phyloP scores from a whole-genome alignment of 2,329 filamentous ascomycete species.

The Alternaria triticina region DNA sequence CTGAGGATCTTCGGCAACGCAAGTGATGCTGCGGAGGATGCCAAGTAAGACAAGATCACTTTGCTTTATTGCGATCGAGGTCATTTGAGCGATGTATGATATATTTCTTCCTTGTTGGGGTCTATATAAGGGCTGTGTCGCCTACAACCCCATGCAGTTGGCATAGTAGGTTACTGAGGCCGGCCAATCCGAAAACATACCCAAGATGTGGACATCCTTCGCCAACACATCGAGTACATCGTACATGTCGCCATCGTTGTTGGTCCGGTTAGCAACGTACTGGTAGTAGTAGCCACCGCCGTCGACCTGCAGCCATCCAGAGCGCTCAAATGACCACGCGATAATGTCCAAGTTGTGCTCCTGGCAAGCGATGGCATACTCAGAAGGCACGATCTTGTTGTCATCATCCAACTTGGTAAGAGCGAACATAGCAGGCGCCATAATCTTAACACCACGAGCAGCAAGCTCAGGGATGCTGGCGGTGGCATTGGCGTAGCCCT shows the following conservation, averaged over 20 bases:
- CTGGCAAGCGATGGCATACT: slow-evolving; percentile 67
- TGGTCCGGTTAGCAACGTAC: slow-evolving; percentile 55
- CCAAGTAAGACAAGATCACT: neutral
- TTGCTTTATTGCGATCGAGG: neutral
- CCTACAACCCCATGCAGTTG: slow-evolving; percentile 65
- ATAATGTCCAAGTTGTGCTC: slow-evolving; percentile 69
- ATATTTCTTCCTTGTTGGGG: neutral
- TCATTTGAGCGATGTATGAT: neutral
- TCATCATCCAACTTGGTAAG: slow-evolving; percentile 60
- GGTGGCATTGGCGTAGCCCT: slow-evolving; percentile 61
- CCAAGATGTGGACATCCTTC: slow-evolving; percentile 65
- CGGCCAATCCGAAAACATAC: slow-evolving; percentile 73
- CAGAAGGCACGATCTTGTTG: slow-evolving; percentile 66
- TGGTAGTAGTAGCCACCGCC: slow-evolving; percentile 51
- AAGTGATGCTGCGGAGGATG: neutral
- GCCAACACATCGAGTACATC: slow-evolving; percentile 69
- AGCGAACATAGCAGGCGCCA: slow-evolving; percentile 69
- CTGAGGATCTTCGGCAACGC: slow-evolving; percentile 25
- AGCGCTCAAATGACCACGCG: slow-evolving; percentile 73
- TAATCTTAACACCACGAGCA: slow-evolving; percentile 64
- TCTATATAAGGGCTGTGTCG: neutral
- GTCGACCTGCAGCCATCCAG: slow-evolving; percentile 63
- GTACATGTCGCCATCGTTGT: slow-evolving; percentile 70
- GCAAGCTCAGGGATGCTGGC: slow-evolving; percentile 63
- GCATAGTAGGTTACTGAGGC: slow-evolving; percentile 74